Base-by-base conservation (phyloP, 2,329 filamentous ascomycete species). In the Colletotrichum gigasporum region DNA sequence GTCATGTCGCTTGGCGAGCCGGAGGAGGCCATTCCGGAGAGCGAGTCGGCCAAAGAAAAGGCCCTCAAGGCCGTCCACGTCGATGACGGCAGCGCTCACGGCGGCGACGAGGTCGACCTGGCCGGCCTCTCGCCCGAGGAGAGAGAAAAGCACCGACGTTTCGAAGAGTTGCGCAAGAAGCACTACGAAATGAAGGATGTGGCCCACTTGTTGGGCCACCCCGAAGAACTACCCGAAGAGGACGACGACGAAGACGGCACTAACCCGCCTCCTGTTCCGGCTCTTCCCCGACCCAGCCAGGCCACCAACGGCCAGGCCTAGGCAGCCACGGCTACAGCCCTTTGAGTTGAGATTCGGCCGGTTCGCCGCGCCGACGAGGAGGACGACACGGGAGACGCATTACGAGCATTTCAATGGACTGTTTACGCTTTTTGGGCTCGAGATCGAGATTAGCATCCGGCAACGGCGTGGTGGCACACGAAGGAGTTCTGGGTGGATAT, bases 121-220 rank as follows among this genome's bases (percentile, higher is more conserved):
- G 75, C 80, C 20, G 85, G 85, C 34, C 76, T 89, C 72, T 87
- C 81, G 62, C 79, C 85, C 41, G 93, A 97, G 76, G 94, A 97
- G 75, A 84, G 83, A 67, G 93, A 96, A 82, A 97, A 98, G 83
- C 96, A 99, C 79, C 88, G 86, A 74, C 89, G 91, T 75, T 99
- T 99, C 76, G 94, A 97, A 81, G 85, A 92, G 80, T 85, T 93
- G 83, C 88, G 96, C 73, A 97, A 96, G 89, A 95, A 90, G 82
- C 96, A 99, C 79, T 99, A 99, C 79, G 96, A 99, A 84, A 99
- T 99, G 96, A 93, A 88, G 80, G 91, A 96, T 74, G 94, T 97
- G 63, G 97, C 96, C 72, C 87, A 90, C 73, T 80, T 98, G 55
- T 86, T 99, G 69, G 94, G 93, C 12, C 90, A 93, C 72, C 88